These are phyloP conservation scores for Emmonsiellopsis sp. DNA, from an alignment of 2,329 filamentous ascomycete species.

Conservation along the genomic window DNA sequence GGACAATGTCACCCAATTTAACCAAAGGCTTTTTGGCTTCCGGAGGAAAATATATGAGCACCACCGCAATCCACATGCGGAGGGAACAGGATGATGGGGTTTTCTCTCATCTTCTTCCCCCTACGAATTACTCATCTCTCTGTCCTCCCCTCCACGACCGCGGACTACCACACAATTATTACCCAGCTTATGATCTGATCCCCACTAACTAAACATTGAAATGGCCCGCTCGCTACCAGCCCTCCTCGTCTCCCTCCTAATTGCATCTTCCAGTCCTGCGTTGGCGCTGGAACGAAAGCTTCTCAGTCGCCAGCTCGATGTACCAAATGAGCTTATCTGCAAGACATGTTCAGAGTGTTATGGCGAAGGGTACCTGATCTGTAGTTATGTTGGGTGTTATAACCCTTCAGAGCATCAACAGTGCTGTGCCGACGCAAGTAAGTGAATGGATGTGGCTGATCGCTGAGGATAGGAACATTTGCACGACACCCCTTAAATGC, in stretches of 20 bases:
- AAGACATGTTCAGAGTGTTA: constrained; percentile 6
- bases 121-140: too few species aligned
- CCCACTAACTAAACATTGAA: too few species aligned
- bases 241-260: not conserved
- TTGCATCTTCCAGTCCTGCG: not conserved
- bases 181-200: too few species aligned
- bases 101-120: too few species aligned
- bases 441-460: not conserved
- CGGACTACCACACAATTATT: too few species aligned
- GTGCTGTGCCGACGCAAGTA: constrained; percentile 4
- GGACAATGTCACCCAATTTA: too few species aligned
- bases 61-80: too few species aligned
- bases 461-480: not conserved
- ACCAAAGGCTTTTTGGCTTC: too few species aligned
- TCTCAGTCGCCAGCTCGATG: not conserved
- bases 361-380: constrained; percentile 2
- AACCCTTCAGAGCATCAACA: constrained; percentile 1
- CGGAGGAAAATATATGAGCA: too few species aligned
- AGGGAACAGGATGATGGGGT: too few species aligned
- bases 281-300: not conserved
- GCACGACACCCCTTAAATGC: too few species aligned
- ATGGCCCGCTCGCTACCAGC: not conserved
- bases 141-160: too few species aligned
- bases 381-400: not conserved
- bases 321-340: not conserved